Evolutionary conservation across 1,139 yeast species (phyloP), one percentile per base, ranked within the genome.

Genomic region (Tardiomyces blankii): DNA sequence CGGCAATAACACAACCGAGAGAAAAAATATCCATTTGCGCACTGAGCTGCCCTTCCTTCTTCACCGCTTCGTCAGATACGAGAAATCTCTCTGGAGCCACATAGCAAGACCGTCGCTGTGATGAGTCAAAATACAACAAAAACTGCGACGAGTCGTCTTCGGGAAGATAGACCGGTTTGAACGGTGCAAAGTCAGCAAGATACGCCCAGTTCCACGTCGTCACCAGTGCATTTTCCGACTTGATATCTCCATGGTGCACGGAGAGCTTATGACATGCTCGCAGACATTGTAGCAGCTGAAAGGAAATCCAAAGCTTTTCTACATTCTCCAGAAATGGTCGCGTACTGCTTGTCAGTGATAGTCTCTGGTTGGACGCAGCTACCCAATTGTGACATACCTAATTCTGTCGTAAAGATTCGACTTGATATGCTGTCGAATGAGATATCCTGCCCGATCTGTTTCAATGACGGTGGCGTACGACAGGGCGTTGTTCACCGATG

Each of bases 61-160:
- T 35, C 39, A 39, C 11, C 41, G 32, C 39, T 27, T 56, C 62
- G 3, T 57, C 63, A 2, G 58, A 48, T 1, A 60, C 51, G 23
- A 75, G 69, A 59, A 93, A 91, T 51, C 98, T 67, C 61, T 93
- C 99, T 0, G 99, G 98, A 0, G 98, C 97, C 44, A 93, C 65
- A 61, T 89, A 91, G 63, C 98, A 91, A 2, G 80, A 77, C 56
- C 96, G 72, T 53, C 97, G 70, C 58, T 78, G 87, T 1, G 95
- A 84, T 3, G 91, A 84, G 64, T 91, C 97, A 61, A 88, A 93
- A 62, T 81, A 93, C 59, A 89, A 91, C 0, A 94, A 80, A 57
- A 84, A 91, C 54, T 84, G 91, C n/a, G 91, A 85, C 0, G 97
- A 97, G 58, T 93, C 91, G 55, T 88, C 94, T 54, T 86, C 96